Percentiles rank a stretch among this genome's conserved stretches.
phyloP scores from a whole-genome alignment of 108 stramenopile species.

The Skeletonema tropicum region DNA sequence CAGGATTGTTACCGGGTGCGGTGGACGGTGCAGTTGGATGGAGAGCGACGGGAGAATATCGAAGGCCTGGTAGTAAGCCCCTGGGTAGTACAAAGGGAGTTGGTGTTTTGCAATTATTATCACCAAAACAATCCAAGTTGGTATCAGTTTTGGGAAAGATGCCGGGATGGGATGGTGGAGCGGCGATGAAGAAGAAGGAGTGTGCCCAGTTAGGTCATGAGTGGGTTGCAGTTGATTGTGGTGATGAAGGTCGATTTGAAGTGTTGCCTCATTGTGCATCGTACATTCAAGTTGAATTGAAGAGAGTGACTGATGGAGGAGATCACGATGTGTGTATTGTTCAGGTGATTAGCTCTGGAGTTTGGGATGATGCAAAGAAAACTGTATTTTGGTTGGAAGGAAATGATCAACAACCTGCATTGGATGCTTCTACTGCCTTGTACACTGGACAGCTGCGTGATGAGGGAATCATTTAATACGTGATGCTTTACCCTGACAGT shows the following conservation, averaged over 20 bases:
- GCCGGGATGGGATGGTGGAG: constrained; percentile 50
- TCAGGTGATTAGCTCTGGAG: constrained; percentile 47
- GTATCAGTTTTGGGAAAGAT: constrained; percentile 62
- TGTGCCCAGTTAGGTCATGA: constrained; percentile 42
- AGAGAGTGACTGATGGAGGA: constrained; percentile 52
- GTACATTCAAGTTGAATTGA: constrained; percentile 55
- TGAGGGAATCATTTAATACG: constrained; percentile 59
- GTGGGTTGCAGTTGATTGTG: constrained; percentile 39
- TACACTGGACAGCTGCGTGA: constrained; percentile 61
- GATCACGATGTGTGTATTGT: constrained; percentile 72
- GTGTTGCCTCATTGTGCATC: constrained; percentile 60
- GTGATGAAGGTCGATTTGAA: constrained; percentile 32
- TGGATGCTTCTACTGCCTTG: constrained; percentile 57
- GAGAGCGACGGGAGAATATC: constrained; percentile 10
- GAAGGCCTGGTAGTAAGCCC: not conserved
- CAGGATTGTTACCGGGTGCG: constrained; percentile 9
- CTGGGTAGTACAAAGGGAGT: constrained; percentile 6
- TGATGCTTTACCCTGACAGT: not conserved
- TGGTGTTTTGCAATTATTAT: constrained; percentile 65
- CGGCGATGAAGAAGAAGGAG: constrained; percentile 37
- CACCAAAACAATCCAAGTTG: constrained; percentile 40
- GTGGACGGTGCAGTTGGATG: constrained; percentile 19
- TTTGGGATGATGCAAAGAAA: constrained; percentile 48
- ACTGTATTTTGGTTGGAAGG: constrained; percentile 39
- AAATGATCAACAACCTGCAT: constrained; percentile 11